Evolutionary conservation across 352 stramenopile genomes (phyloP).

Genomic region (Pythium scleroteichum): DNA sequence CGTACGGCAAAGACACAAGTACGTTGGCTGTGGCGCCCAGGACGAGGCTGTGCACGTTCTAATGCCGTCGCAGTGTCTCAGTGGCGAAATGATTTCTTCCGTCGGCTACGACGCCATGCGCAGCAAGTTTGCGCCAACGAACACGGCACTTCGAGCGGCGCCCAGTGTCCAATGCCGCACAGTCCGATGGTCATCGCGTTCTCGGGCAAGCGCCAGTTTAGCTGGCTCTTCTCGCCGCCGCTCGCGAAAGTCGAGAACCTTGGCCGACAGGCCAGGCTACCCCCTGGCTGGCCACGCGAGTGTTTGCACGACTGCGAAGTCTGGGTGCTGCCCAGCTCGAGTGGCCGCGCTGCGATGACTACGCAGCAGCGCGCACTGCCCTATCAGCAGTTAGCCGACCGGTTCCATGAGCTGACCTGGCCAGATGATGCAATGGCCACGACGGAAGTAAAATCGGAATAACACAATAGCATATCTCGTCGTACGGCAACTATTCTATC

Average conservation of each 20-base stretch:
- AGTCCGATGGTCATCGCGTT: slow-evolving; percentile 81
- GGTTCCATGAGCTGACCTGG: slow-evolving; percentile 66
- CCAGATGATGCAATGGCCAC: neutral
- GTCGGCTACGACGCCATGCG: slow-evolving; percentile 53
- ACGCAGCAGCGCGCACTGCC: slow-evolving; percentile 62
- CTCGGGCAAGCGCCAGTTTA: slow-evolving; percentile 87
- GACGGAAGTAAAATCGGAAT: slow-evolving; percentile 4
- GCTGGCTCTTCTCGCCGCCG: slow-evolving; percentile 74
- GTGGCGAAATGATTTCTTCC: slow-evolving; percentile 30
- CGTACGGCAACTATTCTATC: slow-evolving; percentile 7
- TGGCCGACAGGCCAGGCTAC: slow-evolving; percentile 56
- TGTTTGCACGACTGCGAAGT: slow-evolving; percentile 61
- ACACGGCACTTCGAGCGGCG: slow-evolving; percentile 9
- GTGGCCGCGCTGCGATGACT: slow-evolving; percentile 81
- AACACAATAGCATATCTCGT: neutral
- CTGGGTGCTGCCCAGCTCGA: slow-evolving; percentile 84
- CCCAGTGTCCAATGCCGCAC: slow-evolving; percentile 42
- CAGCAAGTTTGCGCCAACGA: slow-evolving; percentile 51
- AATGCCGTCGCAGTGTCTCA: slow-evolving; percentile 10
- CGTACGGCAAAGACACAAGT: slow-evolving; percentile 77
- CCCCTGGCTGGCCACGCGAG: slow-evolving; percentile 69
- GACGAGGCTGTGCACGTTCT: neutral
- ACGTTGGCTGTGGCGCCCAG: slow-evolving; percentile 9
- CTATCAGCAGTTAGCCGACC: slow-evolving; percentile 67
- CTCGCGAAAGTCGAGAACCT: slow-evolving; percentile 65